These are phyloP conservation scores for Colletotrichum gigasporum DNA, from an alignment of 2,329 filamentous ascomycete genomes.

Conservation along the genomic window DNA sequence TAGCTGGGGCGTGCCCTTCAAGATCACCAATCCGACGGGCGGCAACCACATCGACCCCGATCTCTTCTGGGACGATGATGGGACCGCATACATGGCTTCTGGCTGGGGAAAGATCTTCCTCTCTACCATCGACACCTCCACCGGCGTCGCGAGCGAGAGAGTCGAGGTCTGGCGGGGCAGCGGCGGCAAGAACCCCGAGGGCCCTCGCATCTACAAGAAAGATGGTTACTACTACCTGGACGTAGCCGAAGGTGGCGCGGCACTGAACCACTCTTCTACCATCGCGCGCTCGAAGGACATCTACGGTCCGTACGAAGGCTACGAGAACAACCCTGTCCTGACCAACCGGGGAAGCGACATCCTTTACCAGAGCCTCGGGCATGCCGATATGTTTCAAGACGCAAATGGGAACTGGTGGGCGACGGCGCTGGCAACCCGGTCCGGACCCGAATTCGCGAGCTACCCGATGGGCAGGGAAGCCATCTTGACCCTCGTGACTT, in stretches of 20 bases:
- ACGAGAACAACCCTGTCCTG: constrained; percentile 48
- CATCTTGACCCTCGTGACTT: too few relatives aligned
- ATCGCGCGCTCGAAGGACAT: constrained; percentile 45
- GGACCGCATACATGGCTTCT: too few relatives aligned
- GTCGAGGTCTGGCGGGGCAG: constrained; percentile 57
- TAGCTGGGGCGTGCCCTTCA: too few relatives aligned
- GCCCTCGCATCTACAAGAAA: constrained; percentile 55
- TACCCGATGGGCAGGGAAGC: too few relatives aligned
- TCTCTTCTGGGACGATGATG: too few relatives aligned
- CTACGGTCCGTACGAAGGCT: constrained; percentile 47
- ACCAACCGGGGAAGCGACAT: constrained; percentile 41
- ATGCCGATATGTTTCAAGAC: constrained; percentile 45
- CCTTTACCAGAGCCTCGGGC: constrained; percentile 43
- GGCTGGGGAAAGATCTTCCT: too few relatives aligned
- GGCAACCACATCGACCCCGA: too few relatives aligned
- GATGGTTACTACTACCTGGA: constrained; percentile 54
- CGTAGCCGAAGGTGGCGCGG: constrained; percentile 56
- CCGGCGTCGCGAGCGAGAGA: too few relatives aligned
- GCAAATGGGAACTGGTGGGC: constrained; percentile 45
- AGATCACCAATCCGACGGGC: too few relatives aligned
- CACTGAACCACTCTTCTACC: constrained; percentile 45
- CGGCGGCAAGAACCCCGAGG: constrained; percentile 52
- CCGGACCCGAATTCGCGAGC: too few relatives aligned
- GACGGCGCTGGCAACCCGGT: too few relatives aligned
- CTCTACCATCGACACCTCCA: too few relatives aligned